These are phyloP conservation scores for Monilinia vaccinii-corymbosi DNA, from an alignment of 2,329 filamentous ascomycete species.

Conservation along the genomic window DNA sequence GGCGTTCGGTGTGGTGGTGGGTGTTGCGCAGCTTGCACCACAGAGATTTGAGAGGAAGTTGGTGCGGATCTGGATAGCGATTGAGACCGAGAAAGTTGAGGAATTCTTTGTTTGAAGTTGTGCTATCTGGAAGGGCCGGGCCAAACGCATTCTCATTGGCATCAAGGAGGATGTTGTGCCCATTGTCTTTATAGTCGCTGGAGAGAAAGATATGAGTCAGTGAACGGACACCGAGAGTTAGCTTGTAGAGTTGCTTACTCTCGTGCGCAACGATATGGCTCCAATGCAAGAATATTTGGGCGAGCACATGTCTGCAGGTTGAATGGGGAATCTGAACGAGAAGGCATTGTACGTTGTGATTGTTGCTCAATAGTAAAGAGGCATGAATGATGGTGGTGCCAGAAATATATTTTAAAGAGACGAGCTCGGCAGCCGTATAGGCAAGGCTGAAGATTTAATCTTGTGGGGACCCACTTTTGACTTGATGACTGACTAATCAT, in stretches of 20 bases:
- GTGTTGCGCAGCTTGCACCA: slow-evolving; percentile 85
- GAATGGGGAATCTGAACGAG: slow-evolving; percentile 46
- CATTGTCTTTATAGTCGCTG: slow-evolving; percentile 98
- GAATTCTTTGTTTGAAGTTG: slow-evolving; percentile 36
- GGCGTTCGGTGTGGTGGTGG: slow-evolving; percentile 65
- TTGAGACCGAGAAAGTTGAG: slow-evolving; percentile 77
- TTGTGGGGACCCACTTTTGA: background rate
- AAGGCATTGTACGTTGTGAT: slow-evolving; percentile 19
- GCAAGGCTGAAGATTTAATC: background rate
- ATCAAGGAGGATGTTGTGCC: slow-evolving; percentile 89
- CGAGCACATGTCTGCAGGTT: slow-evolving; percentile 66
- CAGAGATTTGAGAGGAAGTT: slow-evolving; percentile 72
- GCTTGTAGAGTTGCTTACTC: slow-evolving; percentile 46
- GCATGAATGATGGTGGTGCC: background rate
- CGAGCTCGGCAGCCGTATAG: slow-evolving; percentile 2
- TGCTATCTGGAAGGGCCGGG: slow-evolving; percentile 52
- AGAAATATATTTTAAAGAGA: slow-evolving; percentile 9
- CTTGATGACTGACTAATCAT: background rate
- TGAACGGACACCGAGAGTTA: background rate
- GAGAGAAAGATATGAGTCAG: slow-evolving; percentile 27
- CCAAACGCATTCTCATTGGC: slow-evolving; percentile 98
- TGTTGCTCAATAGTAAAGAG: background rate
- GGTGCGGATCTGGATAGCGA: slow-evolving; percentile 95
- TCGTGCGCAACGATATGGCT: slow-evolving; percentile 74
- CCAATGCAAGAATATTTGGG: slow-evolving; percentile 65